These are phyloP conservation scores for Cordyceps tenuipes DNA, from an alignment of 2,329 filamentous ascomycete genomes.

Conservation along the genomic window DNA sequence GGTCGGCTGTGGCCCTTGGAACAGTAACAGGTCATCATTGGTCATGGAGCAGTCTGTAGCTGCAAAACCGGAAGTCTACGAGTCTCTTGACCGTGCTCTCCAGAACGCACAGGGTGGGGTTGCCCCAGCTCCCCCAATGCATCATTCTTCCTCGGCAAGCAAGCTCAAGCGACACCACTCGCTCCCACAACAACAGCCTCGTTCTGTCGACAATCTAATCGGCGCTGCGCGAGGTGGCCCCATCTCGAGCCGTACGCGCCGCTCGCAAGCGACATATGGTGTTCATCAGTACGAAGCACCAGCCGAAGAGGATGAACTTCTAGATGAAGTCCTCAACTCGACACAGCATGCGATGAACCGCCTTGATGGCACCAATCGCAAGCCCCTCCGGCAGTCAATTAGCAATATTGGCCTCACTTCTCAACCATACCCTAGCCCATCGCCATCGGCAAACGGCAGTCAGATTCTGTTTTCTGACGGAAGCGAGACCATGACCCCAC, in stretches of 20 bases:
- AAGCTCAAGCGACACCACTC: conserved; percentile 59
- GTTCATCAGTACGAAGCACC: conserved; percentile 86
- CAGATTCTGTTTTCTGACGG: conserved; percentile 64
- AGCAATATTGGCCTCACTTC: conserved; percentile 54
- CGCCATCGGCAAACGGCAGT: conserved; percentile 78
- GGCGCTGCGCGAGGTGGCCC: conserved; percentile 51
- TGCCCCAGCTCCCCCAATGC: conserved; percentile 44
- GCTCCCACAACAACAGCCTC: conserved; percentile 52
- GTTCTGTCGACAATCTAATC: conserved; percentile 55
- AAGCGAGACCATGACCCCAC: conserved; percentile 54
- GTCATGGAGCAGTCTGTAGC: conserved; percentile 55
- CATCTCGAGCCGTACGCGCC: conserved; percentile 70
- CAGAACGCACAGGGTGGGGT: conserved; percentile 37
- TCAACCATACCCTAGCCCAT: conserved; percentile 53
- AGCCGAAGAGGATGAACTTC: conserved; percentile 90
- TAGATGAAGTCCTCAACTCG: conserved; percentile 79
- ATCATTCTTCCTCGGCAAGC: conserved; percentile 39
- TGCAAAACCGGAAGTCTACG: conserved; percentile 48
- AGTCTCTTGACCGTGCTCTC: conserved; percentile 51
- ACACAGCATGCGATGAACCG: conserved; percentile 67
- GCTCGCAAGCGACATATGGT: conserved; percentile 65
- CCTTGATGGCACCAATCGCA: conserved; percentile 42
- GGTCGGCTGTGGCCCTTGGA: conserved; percentile 84
- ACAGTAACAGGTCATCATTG: conserved; percentile 76
- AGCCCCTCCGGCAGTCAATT: conserved; percentile 50